phyloP scores from a whole-genome alignment of 169 alveolate species.

The Theileria sp. region DNA sequence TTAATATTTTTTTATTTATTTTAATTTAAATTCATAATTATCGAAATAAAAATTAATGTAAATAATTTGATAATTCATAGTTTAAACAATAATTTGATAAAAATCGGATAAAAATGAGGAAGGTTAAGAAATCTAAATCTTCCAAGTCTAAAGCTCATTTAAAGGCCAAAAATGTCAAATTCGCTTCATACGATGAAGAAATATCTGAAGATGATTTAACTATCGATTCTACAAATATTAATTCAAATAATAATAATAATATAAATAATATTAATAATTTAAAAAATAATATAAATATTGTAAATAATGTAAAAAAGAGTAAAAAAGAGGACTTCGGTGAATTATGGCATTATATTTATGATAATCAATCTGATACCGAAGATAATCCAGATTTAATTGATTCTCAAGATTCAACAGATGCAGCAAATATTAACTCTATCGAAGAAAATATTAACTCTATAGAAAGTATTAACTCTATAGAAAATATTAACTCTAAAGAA shows the following conservation, averaged over 20 bases:
- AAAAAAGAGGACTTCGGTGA: constrained; percentile 39
- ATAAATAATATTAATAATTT: neutral
- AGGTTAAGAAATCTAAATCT: constrained; percentile 2
- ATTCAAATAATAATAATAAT: no score
- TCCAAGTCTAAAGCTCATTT: neutral
- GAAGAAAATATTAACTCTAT: no score
- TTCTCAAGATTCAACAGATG: neutral
- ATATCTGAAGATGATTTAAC: constrained; percentile 53
- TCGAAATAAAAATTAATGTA: no score
- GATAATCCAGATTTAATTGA: constrained; percentile 3
- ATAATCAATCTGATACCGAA: constrained; percentile 13
- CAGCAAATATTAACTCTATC: no score
- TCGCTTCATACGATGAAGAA: constrained; percentile 39
- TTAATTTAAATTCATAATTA: neutral
- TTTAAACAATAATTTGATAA: no score
- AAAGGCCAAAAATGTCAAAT: constrained; percentile 9
- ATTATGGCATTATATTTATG: constrained; percentile 52
- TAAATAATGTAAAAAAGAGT: neutral
- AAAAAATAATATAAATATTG: neutral
- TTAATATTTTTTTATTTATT: no score
- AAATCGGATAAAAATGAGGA: constrained; percentile 7
- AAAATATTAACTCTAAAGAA: neutral
- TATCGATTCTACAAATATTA: constrained; percentile 9
- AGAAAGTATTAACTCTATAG: no score
- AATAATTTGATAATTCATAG: no score